A percentile compares a stretch with the other conserved stretches of the same genome.
These are phyloP conservation scores for Yamadazyma olivae DNA, from an alignment of 805 yeast genomes.

Conservation along the genomic window DNA sequence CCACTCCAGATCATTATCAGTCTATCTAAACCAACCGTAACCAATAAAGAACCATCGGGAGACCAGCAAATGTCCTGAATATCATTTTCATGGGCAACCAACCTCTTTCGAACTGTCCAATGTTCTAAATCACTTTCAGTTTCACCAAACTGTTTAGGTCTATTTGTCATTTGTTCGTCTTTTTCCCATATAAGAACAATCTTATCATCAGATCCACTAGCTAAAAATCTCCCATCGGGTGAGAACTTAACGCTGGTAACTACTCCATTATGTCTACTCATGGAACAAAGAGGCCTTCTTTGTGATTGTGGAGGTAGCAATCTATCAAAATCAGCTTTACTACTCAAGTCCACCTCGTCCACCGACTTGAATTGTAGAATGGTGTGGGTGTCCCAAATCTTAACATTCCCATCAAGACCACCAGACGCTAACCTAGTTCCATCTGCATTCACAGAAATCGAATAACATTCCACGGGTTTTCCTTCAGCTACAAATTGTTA, in stretches of 20 bases:
- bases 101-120: slow-evolving; percentile 89
- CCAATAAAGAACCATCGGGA: slow-evolving; percentile 86
- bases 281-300: slow-evolving; percentile 68
- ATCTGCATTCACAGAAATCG: slow-evolving; percentile 77
- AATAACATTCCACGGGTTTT: slow-evolving; percentile 78
- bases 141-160: slow-evolving; percentile 64
- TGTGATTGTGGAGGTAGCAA: slow-evolving; percentile 20
- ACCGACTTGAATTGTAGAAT: slow-evolving; percentile 40
- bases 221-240: slow-evolving; percentile 87
- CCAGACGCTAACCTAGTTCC: slow-evolving; percentile 89
- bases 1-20: slow-evolving; percentile 95
- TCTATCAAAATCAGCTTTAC: slow-evolving; percentile 7
- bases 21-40: slow-evolving; percentile 92
- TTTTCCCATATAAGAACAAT: slow-evolving; percentile 90
- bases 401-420: slow-evolving; percentile 85
- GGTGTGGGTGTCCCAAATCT: slow-evolving; percentile 77
- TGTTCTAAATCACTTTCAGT: slow-evolving; percentile 73
- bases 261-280: slow-evolving; percentile 96
- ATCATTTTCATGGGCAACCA: slow-evolving; percentile 97
- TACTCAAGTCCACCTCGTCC: slow-evolving; percentile 8
- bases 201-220: slow-evolving; percentile 94
- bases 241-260: slow-evolving; percentile 92
- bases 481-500: slow-evolving; percentile 60
- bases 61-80: slow-evolving; percentile 98
- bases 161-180: slow-evolving; percentile 63